Evolutionary conservation across 768 basidiomycete genomes (phyloP), one percentile per base, ranked within the genome.

Genomic region (Serendipita sp.): DNA sequence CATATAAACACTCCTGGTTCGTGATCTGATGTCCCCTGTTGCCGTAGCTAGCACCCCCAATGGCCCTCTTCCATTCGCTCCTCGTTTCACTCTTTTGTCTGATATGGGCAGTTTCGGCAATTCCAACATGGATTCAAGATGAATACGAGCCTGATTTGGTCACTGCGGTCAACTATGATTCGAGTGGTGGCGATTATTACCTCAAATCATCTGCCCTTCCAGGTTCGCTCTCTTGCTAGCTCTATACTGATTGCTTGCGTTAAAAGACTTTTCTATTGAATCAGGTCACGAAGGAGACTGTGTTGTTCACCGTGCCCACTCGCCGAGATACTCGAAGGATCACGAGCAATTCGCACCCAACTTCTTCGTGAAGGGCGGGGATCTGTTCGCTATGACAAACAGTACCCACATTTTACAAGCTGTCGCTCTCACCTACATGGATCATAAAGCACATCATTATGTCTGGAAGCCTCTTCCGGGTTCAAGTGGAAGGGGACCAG

Each of bases 321-420:
- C 26, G 4, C 11, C 20, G 4, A 24, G 26, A 24, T 58, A 58
- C 53, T 24, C 53, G 17, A 58, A 58, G 30, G 53, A 58, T n/a
- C 24, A 58, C 33, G 53, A 58, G 26, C 24, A 11, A n/a, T 58
- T 58, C n/a, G 53, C 53, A 30, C 53, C 53, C 4, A 58, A 58
- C 24, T 58, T 58, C 30, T 58, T 58, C 33, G 30, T 58, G 11
- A 24, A 33, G 20, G 53, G 53, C 9, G 53, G 53, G 17, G 26
- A 58, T n/a, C 20, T 58, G 11, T 58, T 22, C 53, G 22, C 53
- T 33, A 33, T 58, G 30, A 58, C 53, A 34, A 58, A 58, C 53
- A 58, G 26, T 31, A 24, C 53, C 20, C 53, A 58, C 33, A n/a
- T 58, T 33, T 9, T 58, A 11, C 24, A 33, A n/a, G 33, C 31